These are phyloP conservation scores for Xylariales sp. DNA, from an alignment of 2,329 filamentous ascomycete species.

Conservation along the genomic window DNA sequence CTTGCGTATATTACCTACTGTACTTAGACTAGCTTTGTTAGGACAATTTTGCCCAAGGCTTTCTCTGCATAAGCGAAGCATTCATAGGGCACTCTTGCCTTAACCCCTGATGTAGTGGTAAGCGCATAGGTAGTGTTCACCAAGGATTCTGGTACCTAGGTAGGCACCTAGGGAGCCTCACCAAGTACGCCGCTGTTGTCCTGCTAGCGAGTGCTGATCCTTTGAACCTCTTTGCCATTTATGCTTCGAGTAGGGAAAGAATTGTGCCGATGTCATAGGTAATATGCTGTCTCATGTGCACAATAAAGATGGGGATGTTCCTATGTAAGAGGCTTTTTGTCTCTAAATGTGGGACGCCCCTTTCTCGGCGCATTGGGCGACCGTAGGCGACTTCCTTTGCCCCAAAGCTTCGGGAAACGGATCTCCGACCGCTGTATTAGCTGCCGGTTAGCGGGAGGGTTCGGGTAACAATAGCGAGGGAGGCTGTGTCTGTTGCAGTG, in stretches of 20 bases:
- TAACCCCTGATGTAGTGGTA: slow-evolving; percentile 1
- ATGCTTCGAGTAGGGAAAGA: slow-evolving; percentile 7
- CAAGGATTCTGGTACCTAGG: slow-evolving; percentile 5
- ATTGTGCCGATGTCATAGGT: neutral
- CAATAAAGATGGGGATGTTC: slow-evolving; percentile 4
- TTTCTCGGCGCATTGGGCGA: slow-evolving; percentile 26
- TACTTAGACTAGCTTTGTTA: slow-evolving; percentile 1
- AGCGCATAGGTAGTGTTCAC: no score
- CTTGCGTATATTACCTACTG: neutral
- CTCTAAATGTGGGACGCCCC: slow-evolving; percentile 25
- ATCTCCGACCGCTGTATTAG: slow-evolving; percentile 25
- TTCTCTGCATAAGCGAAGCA: slow-evolving; percentile 33
- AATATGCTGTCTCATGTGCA: slow-evolving; percentile 5
- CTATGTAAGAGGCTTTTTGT: slow-evolving; percentile 12
- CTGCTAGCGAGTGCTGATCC: neutral
- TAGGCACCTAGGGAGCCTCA: neutral
- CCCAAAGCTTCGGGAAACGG: slow-evolving; percentile 30
- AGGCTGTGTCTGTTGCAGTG: neutral
- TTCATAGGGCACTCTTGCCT: slow-evolving; percentile 28
- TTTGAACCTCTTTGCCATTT: neutral
- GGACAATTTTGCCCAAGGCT: slow-evolving; percentile 16
- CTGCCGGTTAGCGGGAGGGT: slow-evolving; percentile 16
- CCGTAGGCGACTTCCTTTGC: slow-evolving; percentile 25
- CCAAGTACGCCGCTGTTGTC: neutral
- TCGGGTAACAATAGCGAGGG: slow-evolving; percentile 1